Base-by-base conservation (phyloP, 1,284 basidiomycete genomes). In the Papiliotrema terrestris region DNA sequence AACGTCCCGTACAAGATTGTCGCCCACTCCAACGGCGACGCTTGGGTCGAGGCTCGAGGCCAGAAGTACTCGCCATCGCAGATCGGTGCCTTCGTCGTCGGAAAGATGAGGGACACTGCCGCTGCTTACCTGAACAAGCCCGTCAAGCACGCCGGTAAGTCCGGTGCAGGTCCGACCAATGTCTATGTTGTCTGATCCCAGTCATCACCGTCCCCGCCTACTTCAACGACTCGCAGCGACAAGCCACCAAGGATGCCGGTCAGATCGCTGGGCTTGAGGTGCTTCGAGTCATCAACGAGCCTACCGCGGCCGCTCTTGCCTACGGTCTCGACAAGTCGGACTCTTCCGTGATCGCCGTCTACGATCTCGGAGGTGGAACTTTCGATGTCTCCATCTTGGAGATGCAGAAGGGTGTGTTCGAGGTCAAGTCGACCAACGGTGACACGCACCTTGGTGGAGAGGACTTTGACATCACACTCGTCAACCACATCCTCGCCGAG, bases 391-490 rank as follows among this genome's bases (percentile, higher is more conserved):
- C 95, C 36, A 93, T 98, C 65, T 83, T 98, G 44, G 92, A 97
- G 80, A 98, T 98, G 91, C 91, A 96, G 78, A 94, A 96, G 80
- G 95, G 95, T 68, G 93, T 98, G 23, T 98, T 98, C 77, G 95
- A 98, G 78, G 95, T 98, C 75, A 97, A 97, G 82, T 97, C 95
- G 1, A 98, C 95, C 62, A 97, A 97, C 75, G 95, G 95, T 79
- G 94, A 98, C 78, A 98, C 95, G 23, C 95, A 98, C 77, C 85
- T 98, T 58, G 95, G 95, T 79, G 95, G 95, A 76, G 95, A 98
- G 79, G 95, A 98, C 79, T 98, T 98, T 71, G 93, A 98, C 73
- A 88, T 96, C 64, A 80, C 86, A 45, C 84, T 98, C 41, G 88
- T 98, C 66, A 85, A 96, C 68, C 81, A 91, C 80, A 83, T 98